Base-by-base conservation (phyloP, 257 asterid species). In the Striga asiatica region DNA sequence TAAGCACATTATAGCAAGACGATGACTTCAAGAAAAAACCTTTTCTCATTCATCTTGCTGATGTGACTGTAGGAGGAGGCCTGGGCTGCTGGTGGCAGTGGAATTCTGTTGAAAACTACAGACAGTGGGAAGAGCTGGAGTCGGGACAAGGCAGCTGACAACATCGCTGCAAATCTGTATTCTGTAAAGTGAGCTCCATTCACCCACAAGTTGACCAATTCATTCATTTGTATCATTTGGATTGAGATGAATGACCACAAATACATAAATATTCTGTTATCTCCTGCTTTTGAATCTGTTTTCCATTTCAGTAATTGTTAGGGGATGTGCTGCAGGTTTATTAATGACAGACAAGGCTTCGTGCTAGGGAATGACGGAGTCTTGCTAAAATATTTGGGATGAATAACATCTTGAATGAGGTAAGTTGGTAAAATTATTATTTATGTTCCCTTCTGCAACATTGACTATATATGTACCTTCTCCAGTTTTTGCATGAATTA, bases 71-170 rank as follows among this genome's bases (percentile, higher is more conserved):
- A 92, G 97, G 97, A 71, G 17, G 97, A 91, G 72, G 98, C 97
- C 35, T 84, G 98, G 97, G 98, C 97, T 54, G 95, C 97, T 60
- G 98, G 98, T 64, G 95, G 98, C 29, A 92, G 98, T 66, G 98
- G 97, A 25, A 54, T 92, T 71, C 76, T 88, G 70, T 66, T 92
- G 57, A 92, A 91, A 74, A 82, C 98, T 47, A 84, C 76, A 0
- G 84, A 92, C 66, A 85, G 95, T 9, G 95, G 98, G 42, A 88
- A 79, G 88, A 57, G 84, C 37, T 92, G 98, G 97, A 64, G 47
- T 29, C 95, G 95, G 19, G 97, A 92, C 79, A 92, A 74, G 73
- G 94, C 97, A 24, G 98, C 95, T 34, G 97, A 92, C 67, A 79
- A 82, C 71, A 92, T 92, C 72, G 97, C 98, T 60, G 97, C 97